Percentiles rank a stretch among this genome's conserved stretches.
phyloP scores from a whole-genome alignment of 768 basidiomycete species.

The Leccinum variicolor region DNA sequence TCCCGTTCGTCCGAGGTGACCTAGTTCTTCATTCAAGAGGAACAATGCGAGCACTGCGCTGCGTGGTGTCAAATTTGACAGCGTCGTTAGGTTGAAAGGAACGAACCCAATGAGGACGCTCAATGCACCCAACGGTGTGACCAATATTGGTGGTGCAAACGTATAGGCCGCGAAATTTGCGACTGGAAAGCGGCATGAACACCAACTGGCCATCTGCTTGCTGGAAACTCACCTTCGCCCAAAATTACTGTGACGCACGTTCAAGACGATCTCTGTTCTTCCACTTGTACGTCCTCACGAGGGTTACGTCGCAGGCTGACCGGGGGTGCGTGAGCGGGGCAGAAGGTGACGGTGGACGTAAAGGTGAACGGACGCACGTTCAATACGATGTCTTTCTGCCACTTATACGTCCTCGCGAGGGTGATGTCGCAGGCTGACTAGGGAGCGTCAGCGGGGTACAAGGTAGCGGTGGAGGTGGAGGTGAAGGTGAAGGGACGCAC shows the following conservation, averaged over 20 bases:
- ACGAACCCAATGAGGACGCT: conserved; percentile 94
- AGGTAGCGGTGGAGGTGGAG: no score
- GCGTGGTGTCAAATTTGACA: conserved; percentile 12
- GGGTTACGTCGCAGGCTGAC: no score
- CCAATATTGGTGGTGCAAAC: conserved; percentile 95
- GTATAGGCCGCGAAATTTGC: conserved; percentile 96
- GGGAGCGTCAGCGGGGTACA: no score
- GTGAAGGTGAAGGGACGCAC: no score
- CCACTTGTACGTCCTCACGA: no score
- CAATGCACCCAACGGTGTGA: conserved; percentile 96
- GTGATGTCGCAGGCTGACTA: no score
- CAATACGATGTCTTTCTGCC: no score
- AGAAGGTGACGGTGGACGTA: no score
- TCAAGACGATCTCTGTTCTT: no score
- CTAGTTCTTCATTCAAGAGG: conserved; percentile 88
- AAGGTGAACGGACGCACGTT: no score
- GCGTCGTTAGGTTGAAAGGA: neutral
- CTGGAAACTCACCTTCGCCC: conserved; percentile 72
- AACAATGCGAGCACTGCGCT: conserved; percentile 95
- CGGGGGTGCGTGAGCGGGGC: no score
- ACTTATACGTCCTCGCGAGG: no score
- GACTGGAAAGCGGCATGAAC: conserved; percentile 37
- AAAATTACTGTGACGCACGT: conserved; percentile 64
- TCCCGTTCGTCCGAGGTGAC: conserved; percentile 86
- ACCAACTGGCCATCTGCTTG: neutral